These are phyloP conservation scores for Coniferiporia weirii DNA, from an alignment of 1,284 basidiomycete species.

Conservation along the genomic window DNA sequence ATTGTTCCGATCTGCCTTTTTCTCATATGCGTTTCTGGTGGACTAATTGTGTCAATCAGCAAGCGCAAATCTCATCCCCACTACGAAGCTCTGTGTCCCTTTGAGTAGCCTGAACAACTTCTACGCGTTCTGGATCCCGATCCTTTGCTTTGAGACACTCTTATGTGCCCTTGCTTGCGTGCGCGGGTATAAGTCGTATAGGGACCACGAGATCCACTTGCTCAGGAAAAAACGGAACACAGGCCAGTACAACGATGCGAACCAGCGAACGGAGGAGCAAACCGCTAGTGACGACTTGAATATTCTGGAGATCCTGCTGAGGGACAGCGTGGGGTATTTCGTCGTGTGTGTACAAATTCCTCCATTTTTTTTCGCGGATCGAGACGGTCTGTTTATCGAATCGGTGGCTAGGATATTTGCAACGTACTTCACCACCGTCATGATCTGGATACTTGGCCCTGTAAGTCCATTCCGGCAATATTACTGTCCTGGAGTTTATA, in stretches of 20 bases:
- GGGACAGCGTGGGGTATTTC: constrained; percentile 53
- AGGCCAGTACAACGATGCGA: neutral
- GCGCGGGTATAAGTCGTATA: constrained; percentile 41
- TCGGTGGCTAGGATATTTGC: constrained; percentile 41
- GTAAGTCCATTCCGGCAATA: constrained; percentile 29
- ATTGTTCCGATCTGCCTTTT: neutral
- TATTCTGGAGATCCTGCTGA: constrained; percentile 43
- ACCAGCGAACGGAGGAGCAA: neutral
- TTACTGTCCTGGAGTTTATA: neutral
- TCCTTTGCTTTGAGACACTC: constrained; percentile 47
- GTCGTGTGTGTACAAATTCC: constrained; percentile 41
- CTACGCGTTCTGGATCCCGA: constrained; percentile 55
- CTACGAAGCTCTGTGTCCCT: constrained; percentile 32
- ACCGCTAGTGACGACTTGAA: neutral
- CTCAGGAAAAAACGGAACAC: neutral
- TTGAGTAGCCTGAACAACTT: constrained; percentile 35
- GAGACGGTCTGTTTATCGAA: neutral
- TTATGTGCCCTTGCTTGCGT: constrained; percentile 45
- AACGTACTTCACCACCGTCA: constrained; percentile 47
- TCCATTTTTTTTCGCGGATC: neutral
- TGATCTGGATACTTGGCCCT: constrained; percentile 44
- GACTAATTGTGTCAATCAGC: constrained; percentile 28
- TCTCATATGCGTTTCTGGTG: neutral
- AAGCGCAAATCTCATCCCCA: constrained; percentile 6
- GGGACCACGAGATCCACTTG: constrained; percentile 5